Evolutionary conservation across 805 yeast species (phyloP).

Genomic region (Metschnikowia borealis): DNA sequence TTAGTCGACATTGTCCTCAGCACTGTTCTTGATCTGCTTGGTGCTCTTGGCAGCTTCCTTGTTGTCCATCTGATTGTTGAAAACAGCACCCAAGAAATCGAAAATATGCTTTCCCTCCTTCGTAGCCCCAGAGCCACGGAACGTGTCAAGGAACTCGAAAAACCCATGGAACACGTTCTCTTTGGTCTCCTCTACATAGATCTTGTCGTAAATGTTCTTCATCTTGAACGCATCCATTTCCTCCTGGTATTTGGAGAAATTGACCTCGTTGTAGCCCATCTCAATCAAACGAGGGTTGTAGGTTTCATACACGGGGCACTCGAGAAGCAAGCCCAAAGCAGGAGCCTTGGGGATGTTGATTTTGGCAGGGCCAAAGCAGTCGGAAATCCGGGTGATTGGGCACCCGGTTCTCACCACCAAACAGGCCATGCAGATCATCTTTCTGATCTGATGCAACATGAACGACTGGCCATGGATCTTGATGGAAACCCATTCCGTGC

Average conservation of each 20-base stretch:
- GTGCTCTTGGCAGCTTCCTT: slow-evolving; percentile 10
- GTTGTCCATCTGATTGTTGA: slow-evolving; percentile 20
- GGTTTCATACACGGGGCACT: slow-evolving; percentile 86
- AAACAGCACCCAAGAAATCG: slow-evolving; percentile 51
- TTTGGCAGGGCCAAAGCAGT: slow-evolving; percentile 70
- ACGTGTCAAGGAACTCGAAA: slow-evolving; percentile 84
- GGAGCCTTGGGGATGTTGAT: slow-evolving; percentile 97
- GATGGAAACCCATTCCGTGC: slow-evolving; percentile 93
- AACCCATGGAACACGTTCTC: slow-evolving; percentile 90
- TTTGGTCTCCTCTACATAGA: slow-evolving; percentile 82
- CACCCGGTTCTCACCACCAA: slow-evolving; percentile 82
- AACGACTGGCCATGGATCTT: slow-evolving; percentile 98
- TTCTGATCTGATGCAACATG: slow-evolving; percentile 96
- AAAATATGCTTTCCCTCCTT: slow-evolving; percentile 47
- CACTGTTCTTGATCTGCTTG: slow-evolving; percentile 6
- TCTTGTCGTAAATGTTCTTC: slow-evolving; percentile 86
- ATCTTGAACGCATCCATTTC: slow-evolving; percentile 84
- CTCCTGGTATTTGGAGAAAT: slow-evolving; percentile 58
- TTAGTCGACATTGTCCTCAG: slow-evolving; percentile 11
- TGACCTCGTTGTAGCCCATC: slow-evolving; percentile 73
- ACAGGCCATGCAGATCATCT: slow-evolving; percentile 95
- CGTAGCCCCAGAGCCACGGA: slow-evolving; percentile 39
- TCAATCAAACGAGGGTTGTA: slow-evolving; percentile 68
- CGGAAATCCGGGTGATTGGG: slow-evolving; percentile 68
- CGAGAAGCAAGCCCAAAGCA: slow-evolving; percentile 85